These are phyloP conservation scores for Geotrichum australiense DNA, from an alignment of 1,139 yeast species.

Conservation along the genomic window DNA sequence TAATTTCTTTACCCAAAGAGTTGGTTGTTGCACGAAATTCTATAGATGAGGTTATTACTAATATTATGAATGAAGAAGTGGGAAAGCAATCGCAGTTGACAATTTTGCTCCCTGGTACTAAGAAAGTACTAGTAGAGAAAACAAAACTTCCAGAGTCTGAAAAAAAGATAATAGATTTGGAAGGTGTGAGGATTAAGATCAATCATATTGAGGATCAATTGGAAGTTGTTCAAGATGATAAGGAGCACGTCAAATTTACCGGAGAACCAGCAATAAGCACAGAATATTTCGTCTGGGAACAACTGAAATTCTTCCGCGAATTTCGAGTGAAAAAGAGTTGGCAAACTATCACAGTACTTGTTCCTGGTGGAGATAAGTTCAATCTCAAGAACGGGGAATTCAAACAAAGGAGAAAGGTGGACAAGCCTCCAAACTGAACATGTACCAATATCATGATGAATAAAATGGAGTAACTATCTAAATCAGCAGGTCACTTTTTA, in stretches of 20 bases:
- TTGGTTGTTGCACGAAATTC: slow-evolving; percentile 2
- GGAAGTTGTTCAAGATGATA: not conserved
- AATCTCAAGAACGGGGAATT: no score
- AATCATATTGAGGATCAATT: not conserved
- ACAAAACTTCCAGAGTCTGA: slow-evolving; percentile 2
- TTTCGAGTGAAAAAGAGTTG: slow-evolving; percentile 1
- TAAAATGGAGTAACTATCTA: no score
- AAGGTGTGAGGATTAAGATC: not conserved
- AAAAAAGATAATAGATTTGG: not conserved
- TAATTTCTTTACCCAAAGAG: not conserved
- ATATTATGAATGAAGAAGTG: not conserved
- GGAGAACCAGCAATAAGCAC: not conserved
- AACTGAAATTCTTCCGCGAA: slow-evolving; percentile 1
- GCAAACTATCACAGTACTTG: not conserved
- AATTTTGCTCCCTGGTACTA: not conserved
- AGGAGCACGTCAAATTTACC: not conserved
- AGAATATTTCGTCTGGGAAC: not conserved
- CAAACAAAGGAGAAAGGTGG: no score
- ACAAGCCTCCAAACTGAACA: no score
- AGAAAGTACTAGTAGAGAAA: not conserved
- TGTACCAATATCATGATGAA: no score
- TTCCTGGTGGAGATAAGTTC: slow-evolving; percentile 3
- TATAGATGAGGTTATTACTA: slow-evolving; percentile 4
- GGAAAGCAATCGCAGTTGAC: not conserved
- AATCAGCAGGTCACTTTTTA: no score